These are phyloP conservation scores for Geotrichum armillariae DNA, from an alignment of 1,139 yeast genomes.

Conservation along the genomic window DNA sequence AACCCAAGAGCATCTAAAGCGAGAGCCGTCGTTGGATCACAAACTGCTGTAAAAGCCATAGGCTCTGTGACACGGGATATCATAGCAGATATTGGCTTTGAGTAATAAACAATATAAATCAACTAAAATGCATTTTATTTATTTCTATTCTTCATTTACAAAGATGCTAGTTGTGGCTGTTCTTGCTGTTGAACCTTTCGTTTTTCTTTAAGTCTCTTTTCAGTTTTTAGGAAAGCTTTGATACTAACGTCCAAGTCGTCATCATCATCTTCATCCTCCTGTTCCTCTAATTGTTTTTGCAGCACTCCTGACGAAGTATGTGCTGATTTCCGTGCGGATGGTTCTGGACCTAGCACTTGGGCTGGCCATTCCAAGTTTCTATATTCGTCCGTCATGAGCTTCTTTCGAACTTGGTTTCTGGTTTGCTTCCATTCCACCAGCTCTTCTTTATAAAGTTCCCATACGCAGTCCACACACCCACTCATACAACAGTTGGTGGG, in stretches of 20 bases:
- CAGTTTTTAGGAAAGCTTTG: conserved; percentile 80
- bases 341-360: conserved; percentile 22
- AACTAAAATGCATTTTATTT: background rate
- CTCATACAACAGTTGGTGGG: conserved; percentile 98
- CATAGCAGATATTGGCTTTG: background rate
- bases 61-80: background rate
- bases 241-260: conserved; percentile 72
- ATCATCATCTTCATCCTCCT: conserved; percentile 52
- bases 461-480: conserved; percentile 94
- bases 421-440: conserved; percentile 69
- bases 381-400: conserved; percentile 8
- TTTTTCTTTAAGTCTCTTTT: conserved; percentile 56
- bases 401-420: background rate
- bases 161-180: background rate
- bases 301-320: background rate
- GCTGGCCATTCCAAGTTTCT: conserved; percentile 27
- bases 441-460: conserved; percentile 92
- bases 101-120: too few relatives aligned
- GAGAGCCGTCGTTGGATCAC: background rate
- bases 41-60: background rate
- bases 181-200: conserved; percentile 9
- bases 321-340: conserved; percentile 23
- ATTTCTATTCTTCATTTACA: background rate
- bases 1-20: too few relatives aligned
- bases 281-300: background rate